Conservation (phyloP, 2,329 filamentous ascomycete genomes). For the Penicillium psychrosexuale region DNA sequence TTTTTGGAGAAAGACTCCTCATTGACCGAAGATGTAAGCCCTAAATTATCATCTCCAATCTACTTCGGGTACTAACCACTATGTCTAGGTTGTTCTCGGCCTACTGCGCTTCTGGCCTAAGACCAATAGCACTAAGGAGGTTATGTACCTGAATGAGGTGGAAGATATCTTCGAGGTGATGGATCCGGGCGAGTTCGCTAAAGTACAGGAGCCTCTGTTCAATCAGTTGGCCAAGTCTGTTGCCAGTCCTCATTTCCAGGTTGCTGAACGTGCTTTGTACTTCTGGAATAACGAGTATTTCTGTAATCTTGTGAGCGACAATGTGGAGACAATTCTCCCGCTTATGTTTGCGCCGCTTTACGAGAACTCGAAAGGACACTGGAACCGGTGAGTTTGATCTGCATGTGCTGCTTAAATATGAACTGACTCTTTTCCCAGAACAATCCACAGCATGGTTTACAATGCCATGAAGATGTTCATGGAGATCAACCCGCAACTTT, state of each 20-base stretch:
- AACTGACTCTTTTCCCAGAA: conserved; percentile 56
- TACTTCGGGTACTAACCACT: neutral
- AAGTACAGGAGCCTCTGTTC: conserved; percentile 96
- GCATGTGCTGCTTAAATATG: neutral
- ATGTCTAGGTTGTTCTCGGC: conserved; percentile 78
- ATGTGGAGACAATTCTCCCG: conserved; percentile 94
- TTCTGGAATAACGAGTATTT: conserved; percentile 99
- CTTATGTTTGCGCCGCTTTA: conserved; percentile 99
- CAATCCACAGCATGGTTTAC: conserved; percentile 99
- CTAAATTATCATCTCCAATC: conserved; percentile 1
- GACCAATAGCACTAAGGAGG: conserved; percentile 98
- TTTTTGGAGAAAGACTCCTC: conserved; percentile 97
- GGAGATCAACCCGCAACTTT: conserved; percentile 98
- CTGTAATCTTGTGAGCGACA: conserved; percentile 98
- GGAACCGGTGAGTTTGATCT: conserved; percentile 73
- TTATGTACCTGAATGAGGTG: conserved; percentile 99
- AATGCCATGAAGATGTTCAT: conserved; percentile 99
- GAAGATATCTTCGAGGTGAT: conserved; percentile 99
- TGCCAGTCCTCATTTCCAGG: conserved; percentile 97
- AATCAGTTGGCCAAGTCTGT: conserved; percentile 97
- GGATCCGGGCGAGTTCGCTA: conserved; percentile 97
- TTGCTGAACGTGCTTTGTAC: conserved; percentile 93
- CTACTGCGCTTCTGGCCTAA: conserved; percentile 97
- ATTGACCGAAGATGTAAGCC: conserved; percentile 83
- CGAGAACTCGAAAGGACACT: conserved; percentile 98